Evolutionary conservation across 495 filamentous ascomycete species (phyloP).

Genomic region (Neurospora sp.): DNA sequence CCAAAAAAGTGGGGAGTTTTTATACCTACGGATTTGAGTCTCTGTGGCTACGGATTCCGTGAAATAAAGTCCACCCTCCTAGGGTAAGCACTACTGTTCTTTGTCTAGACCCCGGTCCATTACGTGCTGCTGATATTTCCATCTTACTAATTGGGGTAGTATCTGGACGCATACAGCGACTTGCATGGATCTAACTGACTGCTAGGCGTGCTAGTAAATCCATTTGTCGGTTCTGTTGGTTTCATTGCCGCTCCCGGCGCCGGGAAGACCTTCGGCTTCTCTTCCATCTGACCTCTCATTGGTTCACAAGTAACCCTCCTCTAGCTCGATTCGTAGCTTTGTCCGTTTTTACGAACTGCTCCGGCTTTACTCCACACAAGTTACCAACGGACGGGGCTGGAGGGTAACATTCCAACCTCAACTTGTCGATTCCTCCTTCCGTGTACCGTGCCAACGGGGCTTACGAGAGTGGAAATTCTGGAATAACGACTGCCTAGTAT

Average conservation of each 20-base stretch:
- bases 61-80: background rate
- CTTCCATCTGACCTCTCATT: background rate
- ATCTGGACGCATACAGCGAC: background rate
- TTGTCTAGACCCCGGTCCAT: background rate
- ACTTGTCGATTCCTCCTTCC: background rate
- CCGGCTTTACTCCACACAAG: background rate
- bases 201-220: background rate
- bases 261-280: background rate
- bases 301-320: background rate
- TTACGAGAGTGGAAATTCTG: background rate
- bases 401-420: background rate
- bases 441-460: background rate
- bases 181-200: background rate
- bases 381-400: background rate
- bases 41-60: too few species aligned
- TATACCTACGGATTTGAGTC: too few species aligned
- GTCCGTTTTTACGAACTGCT: background rate
- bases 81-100: background rate
- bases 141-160: background rate
- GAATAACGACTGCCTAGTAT: background rate
- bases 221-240: background rate
- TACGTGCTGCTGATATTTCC: background rate
- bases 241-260: background rate
- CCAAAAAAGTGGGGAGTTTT: too few species aligned
- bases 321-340: background rate